phyloP scores from a whole-genome alignment of 106 monocot genomes.

The Iris macrosiphon region DNA sequence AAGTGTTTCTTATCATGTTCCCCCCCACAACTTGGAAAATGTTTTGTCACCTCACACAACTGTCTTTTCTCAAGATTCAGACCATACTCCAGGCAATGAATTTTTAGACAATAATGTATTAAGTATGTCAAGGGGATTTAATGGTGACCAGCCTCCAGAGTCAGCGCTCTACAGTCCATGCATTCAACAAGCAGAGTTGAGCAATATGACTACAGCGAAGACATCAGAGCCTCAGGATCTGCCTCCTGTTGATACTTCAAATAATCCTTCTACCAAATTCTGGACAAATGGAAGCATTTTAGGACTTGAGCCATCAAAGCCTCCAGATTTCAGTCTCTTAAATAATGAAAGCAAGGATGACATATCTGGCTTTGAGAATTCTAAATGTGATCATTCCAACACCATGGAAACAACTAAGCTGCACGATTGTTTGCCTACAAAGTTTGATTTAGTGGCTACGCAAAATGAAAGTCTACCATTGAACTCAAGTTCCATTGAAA shows the following conservation, averaged over 20 bases:
- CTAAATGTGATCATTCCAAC: background rate
- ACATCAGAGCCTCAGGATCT: constrained; percentile 6
- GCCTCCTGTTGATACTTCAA: constrained; percentile 12
- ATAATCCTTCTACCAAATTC: constrained; percentile 33
- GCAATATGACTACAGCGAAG: background rate
- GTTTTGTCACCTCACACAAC: background rate
- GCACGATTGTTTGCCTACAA: background rate
- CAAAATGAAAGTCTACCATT: constrained; percentile 5
- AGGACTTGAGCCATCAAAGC: constrained; percentile 83
- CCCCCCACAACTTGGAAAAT: constrained; percentile 10
- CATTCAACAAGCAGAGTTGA: constrained; percentile 3
- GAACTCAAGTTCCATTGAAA: background rate
- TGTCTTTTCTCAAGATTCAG: background rate
- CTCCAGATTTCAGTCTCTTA: constrained; percentile 33
- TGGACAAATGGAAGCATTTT: constrained; percentile 91
- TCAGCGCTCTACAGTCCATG: background rate
- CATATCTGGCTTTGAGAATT: background rate
- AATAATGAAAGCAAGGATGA: background rate
- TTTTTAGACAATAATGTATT: constrained; percentile 7
- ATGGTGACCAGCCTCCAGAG: constrained; percentile 8
- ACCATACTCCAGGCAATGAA: constrained; percentile 11
- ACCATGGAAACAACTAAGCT: background rate
- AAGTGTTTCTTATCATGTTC: constrained; percentile 9
- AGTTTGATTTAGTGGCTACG: background rate
- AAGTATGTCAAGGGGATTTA: background rate